Evolutionary conservation across 75 land plant species (phyloP), one percentile per base, ranked within the genome.

Genomic region (Adiantum capillusveneris): DNA sequence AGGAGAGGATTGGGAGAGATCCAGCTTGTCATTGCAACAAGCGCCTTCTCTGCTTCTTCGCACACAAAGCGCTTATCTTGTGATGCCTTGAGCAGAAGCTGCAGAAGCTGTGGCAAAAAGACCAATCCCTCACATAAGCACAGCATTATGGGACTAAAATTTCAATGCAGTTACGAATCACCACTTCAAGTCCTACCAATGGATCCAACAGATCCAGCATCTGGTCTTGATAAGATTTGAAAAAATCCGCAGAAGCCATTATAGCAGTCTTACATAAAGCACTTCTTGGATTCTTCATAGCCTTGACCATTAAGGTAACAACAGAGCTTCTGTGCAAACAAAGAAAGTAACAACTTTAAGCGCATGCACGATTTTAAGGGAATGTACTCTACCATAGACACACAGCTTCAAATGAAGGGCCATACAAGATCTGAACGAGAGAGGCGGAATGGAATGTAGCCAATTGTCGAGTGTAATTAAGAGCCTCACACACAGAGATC

Each of bases 1-100:
- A 85, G 73, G 64, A 85, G 57, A 50, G 79, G 79, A 36, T 66
- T 61, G 43, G 89, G 78, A 61, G 75, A 53, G 18, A 79, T 37
- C 20, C 66, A 75, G 12, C 13, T 39, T 6, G 75, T 76, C 84
- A 85, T 73, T 30, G 62, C 30, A 0, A 21, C 51, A 2, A 81
- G 62, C 0, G 89, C 55, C 67, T 45, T 75, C 31, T 81, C 80
- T 30, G 89, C 89, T 65, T 85, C 89, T 60, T 85, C 89, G 57
- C 89, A 85, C 0, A 85, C 89, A 68, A 85, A 85, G 27, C 60
- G 42, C 78, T 85, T 85, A 53, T 85, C 89, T 59, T 85, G 89
- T 49, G 80, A 79, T 39, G 84, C 89, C 62, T 81, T 85, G 53
- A 85, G 66, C 44, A 85, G 42, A n/a, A 85, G 78, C 50, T 81